Percentiles rank a stretch among this genome's conserved stretches.
Conservation (phyloP, 768 basidiomycete genomes). For the Pulveroboletus sp. region DNA sequence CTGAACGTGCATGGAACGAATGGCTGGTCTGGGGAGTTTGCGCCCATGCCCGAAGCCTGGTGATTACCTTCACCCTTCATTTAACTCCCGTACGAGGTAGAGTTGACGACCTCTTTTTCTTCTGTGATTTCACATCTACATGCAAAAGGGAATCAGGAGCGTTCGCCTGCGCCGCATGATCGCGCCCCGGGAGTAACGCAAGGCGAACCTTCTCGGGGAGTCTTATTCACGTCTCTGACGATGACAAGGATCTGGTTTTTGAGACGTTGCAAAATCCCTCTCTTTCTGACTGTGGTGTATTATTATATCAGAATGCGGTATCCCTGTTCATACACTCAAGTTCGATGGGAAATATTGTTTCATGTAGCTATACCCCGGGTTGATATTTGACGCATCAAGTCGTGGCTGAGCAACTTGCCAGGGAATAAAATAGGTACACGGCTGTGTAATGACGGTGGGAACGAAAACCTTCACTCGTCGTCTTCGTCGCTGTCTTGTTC, state of each 20-base stretch:
- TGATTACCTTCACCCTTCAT: slow-evolving; percentile 36
- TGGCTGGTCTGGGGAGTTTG: slow-evolving; percentile 75
- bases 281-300: slow-evolving; percentile 1
- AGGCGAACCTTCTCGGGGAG: not conserved
- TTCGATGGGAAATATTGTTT: not conserved
- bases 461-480: slow-evolving; percentile 17
- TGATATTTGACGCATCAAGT: not conserved
- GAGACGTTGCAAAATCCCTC: not conserved
- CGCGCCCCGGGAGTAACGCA: not conserved
- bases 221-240: not conserved
- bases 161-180: slow-evolving; percentile 20
- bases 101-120: slow-evolving; percentile 22
- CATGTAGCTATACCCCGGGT: slow-evolving; percentile 3
- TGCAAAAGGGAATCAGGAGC: slow-evolving; percentile 19
- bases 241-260: not conserved
- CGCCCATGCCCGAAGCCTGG: slow-evolving; percentile 81
- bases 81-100: slow-evolving; percentile 18
- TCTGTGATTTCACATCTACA: slow-evolving; percentile 13
- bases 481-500: slow-evolving; percentile 79
- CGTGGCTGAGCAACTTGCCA: not conserved
- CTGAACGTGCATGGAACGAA: slow-evolving; percentile 64
- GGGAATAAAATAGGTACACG: slow-evolving; percentile 17
- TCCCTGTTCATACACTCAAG: not conserved
- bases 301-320: not conserved
- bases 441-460: slow-evolving; percentile 1